These are phyloP conservation scores for Camellia oleifera DNA, from an alignment of 179 eudicot genomes.

Conservation along the genomic window DNA sequence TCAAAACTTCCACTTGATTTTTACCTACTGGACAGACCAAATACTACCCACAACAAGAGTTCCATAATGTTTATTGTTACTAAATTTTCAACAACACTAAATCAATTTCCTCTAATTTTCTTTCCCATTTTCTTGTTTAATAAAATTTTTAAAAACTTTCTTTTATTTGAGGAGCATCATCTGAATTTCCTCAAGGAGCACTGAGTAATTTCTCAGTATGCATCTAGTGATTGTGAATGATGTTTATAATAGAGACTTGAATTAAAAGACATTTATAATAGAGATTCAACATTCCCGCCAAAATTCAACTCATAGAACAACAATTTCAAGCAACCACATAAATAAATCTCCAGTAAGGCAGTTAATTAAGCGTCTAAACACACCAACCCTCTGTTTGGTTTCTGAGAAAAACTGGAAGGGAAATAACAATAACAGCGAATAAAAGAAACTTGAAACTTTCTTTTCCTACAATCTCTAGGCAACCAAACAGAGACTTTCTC, in stretches of 20 bases:
- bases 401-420: not conserved
- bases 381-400: not conserved
- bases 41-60: no score
- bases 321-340: not conserved
- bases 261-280: not conserved
- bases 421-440: not conserved
- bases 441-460: not conserved
- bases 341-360: not conserved
- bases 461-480: no score
- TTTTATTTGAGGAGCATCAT: no score
- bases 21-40: no score
- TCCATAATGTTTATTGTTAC: not conserved
- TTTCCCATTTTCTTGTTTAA: not conserved
- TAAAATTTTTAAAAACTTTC: not conserved
- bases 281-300: not conserved
- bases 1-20: no score
- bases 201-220: no score
- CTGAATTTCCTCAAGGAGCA: no score
- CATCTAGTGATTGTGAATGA: not conserved
- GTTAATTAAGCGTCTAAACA: not conserved
- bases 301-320: not conserved
- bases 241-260: not conserved
- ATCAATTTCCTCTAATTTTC: not conserved
- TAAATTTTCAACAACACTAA: not conserved
- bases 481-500: not conserved